Base-by-base conservation (phyloP, 75 land plant genomes). In the Chamaecyparis obtusa region DNA sequence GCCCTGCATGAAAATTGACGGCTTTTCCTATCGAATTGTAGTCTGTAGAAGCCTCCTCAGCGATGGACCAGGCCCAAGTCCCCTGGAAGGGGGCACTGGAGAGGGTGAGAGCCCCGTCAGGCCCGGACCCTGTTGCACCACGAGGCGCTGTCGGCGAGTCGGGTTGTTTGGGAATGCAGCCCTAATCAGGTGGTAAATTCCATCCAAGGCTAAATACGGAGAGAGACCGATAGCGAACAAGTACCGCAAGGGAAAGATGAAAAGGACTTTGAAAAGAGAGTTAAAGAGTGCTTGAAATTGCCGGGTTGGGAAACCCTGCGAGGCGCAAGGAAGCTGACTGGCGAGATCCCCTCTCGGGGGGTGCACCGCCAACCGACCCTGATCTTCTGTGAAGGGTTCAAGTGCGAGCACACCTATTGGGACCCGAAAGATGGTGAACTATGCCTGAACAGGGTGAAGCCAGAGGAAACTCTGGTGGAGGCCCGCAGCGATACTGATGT, bases 401-500 rank as follows among this genome's bases (percentile, higher is more conserved):
- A 27, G 75, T 72, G 75, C 75, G 75, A 9, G 33, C 75, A 30
- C 75, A n/a, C 75, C 75, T 57, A 11, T n/a, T 72, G 48, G 33
- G 75, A 72, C 33, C 75, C 32, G 75, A n/a, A 30, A 27, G 33
- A 72, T 72, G 75, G 75, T 81, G 83, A 81, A 81, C 83, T 81
- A 81, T 81, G 83, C 83, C 83, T 81, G 76, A 76, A 87, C 86
- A 86, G 88, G 88, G 86, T 85, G 86, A 48, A 72, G 87, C 86
- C 84, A 86, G 87, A 86, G 86, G 88, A 89, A 89, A 89, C 48
- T 89, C 85, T 89, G 87, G 90, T 89, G 60, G 87, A 83, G 90
- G 90, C 87, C 87, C 85, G 35, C 36, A 49, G 60, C 60, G 5
- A 79, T 79, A 79, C 37, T 79, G 37, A 79, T 46, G 33, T 79